Evolutionary conservation across 768 basidiomycete species (phyloP).

Genomic region (Tricholomella constricta): DNA sequence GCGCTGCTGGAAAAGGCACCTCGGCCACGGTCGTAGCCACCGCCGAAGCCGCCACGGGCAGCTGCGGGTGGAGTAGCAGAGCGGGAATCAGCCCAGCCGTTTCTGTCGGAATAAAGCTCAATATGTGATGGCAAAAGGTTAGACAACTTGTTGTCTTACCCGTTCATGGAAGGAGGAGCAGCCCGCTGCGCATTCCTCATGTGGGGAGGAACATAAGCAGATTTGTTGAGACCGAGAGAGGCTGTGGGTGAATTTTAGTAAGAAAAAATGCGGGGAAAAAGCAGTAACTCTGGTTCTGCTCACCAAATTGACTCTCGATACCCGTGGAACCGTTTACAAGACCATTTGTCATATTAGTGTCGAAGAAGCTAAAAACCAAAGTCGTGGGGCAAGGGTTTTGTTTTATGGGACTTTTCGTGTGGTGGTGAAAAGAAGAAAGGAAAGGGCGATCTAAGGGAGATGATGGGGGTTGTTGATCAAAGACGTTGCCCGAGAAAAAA

Average conservation of each 20-base stretch:
- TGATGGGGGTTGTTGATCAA: slow-evolving; percentile 32
- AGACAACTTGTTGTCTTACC: slow-evolving; percentile 39
- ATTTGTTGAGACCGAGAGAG: slow-evolving; percentile 76
- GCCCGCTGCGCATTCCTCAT: slow-evolving; percentile 86
- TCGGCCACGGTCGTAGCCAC: slow-evolving; percentile 43
- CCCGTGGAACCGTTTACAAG: slow-evolving; percentile 76
- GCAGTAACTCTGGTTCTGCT: slow-evolving; percentile 23
- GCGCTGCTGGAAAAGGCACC: slow-evolving; percentile 38
- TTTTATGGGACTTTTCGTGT: slow-evolving; percentile 26
- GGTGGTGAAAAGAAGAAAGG: slow-evolving; percentile 20
- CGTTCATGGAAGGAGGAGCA: slow-evolving; percentile 65
- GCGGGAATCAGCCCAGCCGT: slow-evolving; percentile 77
- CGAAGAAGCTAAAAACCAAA: slow-evolving; percentile 28
- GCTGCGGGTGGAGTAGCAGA: slow-evolving; percentile 59
- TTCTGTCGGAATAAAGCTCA: slow-evolving; percentile 33
- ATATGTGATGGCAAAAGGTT: slow-evolving; percentile 7
- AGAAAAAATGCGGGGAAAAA: slow-evolving; percentile 8
- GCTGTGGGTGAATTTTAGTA: slow-evolving; percentile 40
- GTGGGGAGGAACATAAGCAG: slow-evolving; percentile 89
- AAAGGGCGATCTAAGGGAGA: slow-evolving; percentile 24
- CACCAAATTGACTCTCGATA: slow-evolving; percentile 78
- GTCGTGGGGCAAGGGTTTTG: slow-evolving; percentile 22
- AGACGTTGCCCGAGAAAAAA: slow-evolving; percentile 18
- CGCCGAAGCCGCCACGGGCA: slow-evolving; percentile 48
- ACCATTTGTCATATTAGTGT: slow-evolving; percentile 86